Percentiles rank a stretch among this genome's conserved stretches.
Evolutionary conservation across 306 rosid species (phyloP).

Genomic region (Quercus robur): DNA sequence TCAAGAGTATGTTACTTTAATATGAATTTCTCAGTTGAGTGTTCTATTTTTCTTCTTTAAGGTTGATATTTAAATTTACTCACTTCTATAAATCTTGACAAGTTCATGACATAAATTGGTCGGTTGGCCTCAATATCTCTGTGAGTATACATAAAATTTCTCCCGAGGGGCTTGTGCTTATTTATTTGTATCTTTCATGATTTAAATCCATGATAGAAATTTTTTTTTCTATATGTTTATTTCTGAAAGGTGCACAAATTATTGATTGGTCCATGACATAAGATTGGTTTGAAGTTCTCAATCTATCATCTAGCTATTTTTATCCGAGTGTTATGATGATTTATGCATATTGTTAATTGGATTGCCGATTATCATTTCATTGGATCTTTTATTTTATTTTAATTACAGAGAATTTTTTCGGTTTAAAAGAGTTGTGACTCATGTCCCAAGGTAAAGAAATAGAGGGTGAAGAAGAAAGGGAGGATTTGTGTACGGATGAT

Average conservation of each 20-base stretch:
- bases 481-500: slow-evolving; percentile 2
- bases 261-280: neutral
- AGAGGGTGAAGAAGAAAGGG: slow-evolving; percentile 12
- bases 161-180: neutral
- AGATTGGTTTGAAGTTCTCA: neutral
- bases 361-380: slow-evolving; percentile 12
- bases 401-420: slow-evolving; percentile 13
- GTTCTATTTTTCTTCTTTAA: neutral
- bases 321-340: slow-evolving; percentile 7
- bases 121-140: neutral
- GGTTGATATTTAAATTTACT: slow-evolving; percentile 2
- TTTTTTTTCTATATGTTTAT: neutral
- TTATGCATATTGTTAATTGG: neutral
- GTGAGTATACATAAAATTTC: neutral
- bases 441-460: slow-evolving; percentile 17
- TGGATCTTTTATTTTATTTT: neutral
- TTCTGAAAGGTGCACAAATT: neutral
- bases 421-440: slow-evolving; percentile 17
- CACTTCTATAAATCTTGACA: neutral
- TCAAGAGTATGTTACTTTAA: neutral
- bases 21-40: neutral
- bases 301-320: neutral
- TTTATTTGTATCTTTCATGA: neutral
- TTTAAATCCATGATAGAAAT: neutral
- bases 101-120: neutral